Conservation (phyloP, 2,329 filamentous ascomycete genomes). For the Paraphaeosphaeria minitans region DNA sequence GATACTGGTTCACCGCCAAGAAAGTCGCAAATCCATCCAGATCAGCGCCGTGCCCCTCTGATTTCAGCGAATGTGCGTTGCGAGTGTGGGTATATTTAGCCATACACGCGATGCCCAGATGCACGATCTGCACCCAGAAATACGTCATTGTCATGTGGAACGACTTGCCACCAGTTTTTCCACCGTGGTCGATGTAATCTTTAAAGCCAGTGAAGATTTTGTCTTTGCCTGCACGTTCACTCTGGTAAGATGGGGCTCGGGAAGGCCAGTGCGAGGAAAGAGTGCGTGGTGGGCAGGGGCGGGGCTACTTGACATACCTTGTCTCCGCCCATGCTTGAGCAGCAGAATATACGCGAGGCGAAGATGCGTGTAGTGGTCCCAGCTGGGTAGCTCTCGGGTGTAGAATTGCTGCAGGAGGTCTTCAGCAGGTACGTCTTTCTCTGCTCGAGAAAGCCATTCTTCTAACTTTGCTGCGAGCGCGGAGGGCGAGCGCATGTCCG, state of each 20-base stretch:
- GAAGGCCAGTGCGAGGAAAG: background rate
- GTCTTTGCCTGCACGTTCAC: background rate
- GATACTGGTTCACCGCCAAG: background rate
- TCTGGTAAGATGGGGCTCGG: background rate
- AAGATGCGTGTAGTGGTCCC: background rate
- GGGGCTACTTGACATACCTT: background rate
- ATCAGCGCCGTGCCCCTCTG: background rate
- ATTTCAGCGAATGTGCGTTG: background rate
- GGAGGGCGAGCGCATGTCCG: background rate
- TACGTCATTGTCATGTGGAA: background rate
- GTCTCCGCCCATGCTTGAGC: background rate
- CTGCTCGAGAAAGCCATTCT: background rate
- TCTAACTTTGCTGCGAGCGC: background rate
- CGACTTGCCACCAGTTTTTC: background rate
- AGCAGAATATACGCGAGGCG: background rate
- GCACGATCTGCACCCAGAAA: background rate
- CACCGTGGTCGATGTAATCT: background rate
- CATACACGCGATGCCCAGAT: background rate
- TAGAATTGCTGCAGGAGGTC: background rate
- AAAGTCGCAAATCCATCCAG: background rate
- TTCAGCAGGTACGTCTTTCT: background rate
- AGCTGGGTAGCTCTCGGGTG: background rate
- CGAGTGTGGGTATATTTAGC: background rate
- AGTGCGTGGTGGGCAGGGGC: too few species aligned
- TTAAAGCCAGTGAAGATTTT: background rate